These are phyloP conservation scores for Davidsoniella australis DNA, from an alignment of 2,329 filamentous ascomycete species.

Conservation along the genomic window DNA sequence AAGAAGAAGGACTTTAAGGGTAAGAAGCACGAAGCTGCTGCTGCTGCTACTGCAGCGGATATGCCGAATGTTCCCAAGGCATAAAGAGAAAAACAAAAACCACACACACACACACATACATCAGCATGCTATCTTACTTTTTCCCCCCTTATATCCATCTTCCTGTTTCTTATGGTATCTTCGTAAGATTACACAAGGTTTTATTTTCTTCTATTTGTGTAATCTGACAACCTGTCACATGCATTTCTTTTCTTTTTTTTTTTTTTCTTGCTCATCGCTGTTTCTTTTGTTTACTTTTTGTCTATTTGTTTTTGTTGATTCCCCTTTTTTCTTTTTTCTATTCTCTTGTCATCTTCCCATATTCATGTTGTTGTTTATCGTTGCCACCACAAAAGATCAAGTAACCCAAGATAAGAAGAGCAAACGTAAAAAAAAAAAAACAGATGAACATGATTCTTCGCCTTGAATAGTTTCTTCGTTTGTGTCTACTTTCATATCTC, in stretches of 20 bases:
- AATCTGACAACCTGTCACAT: neutral
- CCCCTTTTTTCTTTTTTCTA: neutral
- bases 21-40: constrained; percentile 25
- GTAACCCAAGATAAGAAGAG: too few species aligned
- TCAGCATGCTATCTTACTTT: neutral
- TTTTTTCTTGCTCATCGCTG: neutral
- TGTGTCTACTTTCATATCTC: neutral
- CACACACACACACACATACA: neutral
- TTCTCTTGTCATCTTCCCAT: neutral
- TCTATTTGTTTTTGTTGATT: constrained; percentile 4
- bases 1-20: constrained; percentile 46
- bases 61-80: constrained; percentile 16
- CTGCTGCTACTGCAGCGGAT: constrained; percentile 14
- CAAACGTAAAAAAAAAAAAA: too few species aligned
- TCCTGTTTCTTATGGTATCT: neutral
- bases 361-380: too few species aligned
- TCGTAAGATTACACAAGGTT: neutral
- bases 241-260: neutral
- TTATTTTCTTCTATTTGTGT: neutral
- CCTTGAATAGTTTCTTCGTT: neutral
- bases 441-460: too few species aligned
- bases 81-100: neutral
- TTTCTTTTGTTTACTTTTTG: neutral
- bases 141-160: neutral
- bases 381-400: too few species aligned